Base-by-base conservation (phyloP, 148 eudicot species). In the Selenicereus undatus region DNA sequence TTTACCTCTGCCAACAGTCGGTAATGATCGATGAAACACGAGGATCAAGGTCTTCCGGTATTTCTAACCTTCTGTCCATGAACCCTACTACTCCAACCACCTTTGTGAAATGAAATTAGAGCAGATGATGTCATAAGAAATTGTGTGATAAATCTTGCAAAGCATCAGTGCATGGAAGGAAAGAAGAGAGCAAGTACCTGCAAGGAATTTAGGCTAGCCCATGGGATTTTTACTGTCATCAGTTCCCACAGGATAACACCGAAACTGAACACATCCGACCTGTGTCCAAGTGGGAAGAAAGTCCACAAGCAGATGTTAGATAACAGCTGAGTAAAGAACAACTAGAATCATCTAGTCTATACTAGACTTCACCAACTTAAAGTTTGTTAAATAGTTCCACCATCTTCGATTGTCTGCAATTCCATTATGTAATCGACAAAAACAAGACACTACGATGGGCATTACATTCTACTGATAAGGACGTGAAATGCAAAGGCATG, bases 181-280 rank as follows among this genome's bases (percentile, higher is more conserved):
- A 77, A 80, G 64, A 52, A 58, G 24, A 51, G 72, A 73, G 60
- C 39, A 78, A 73, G 35, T 13, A 94, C 98, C 93, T 94, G 98
- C 81, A 92, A 80, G 27, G 91, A 73, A 84, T 94, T 94, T 71
- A 94, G 90, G 83, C 82, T 79, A 77, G 74, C 82, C 98, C 97
- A 94, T 13, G 98, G 98, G 51, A 92, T 85, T 14, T 88, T 84
- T 76, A 86, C 87, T 5, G 98, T 94, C 89, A 94, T 83, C 73
- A 94, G 81, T 83, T 94, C 97, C 98, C 98, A 94, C 54, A 94
- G 65, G 75, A 94, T 87, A 58, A 94, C 97, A 66, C 95, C 98
- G 66, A 91, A 94, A 75, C 98, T 94, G 82, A 87, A 94, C 72
- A 94, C 93, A 89, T 94, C 98, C 16, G 97, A 94, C 81, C 98